These are phyloP conservation scores for Hyaloscypha finlandica DNA, from an alignment of 495 filamentous ascomycete genomes.

Conservation along the genomic window DNA sequence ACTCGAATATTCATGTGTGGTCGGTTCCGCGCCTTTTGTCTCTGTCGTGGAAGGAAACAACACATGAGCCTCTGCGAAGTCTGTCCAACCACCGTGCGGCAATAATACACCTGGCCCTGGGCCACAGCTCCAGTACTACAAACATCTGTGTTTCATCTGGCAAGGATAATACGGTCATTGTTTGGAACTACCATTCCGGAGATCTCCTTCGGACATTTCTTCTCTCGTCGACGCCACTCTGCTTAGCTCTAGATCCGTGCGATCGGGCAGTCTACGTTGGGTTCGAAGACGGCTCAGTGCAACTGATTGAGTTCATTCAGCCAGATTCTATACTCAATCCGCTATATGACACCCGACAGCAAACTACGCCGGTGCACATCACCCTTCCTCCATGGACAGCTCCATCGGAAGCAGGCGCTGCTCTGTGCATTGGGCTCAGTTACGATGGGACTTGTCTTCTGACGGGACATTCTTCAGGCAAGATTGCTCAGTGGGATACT, in stretches of 20 bases:
- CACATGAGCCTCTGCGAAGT: slow-evolving; percentile 61
- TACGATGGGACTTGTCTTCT: slow-evolving; percentile 82
- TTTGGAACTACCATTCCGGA: slow-evolving; percentile 88
- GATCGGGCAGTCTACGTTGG: slow-evolving; percentile 81
- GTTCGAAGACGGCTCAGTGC: slow-evolving; percentile 81
- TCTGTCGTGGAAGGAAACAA: slow-evolving; percentile 51
- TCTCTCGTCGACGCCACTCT: slow-evolving; percentile 69
- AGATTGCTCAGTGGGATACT: slow-evolving; percentile 78
- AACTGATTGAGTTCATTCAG: slow-evolving; percentile 75
- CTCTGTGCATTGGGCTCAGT: slow-evolving; percentile 64
- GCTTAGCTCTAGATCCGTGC: slow-evolving; percentile 76
- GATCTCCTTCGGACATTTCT: slow-evolving; percentile 75
- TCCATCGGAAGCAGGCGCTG: slow-evolving; percentile 60
- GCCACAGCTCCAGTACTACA: slow-evolving; percentile 65
- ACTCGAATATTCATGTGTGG: slow-evolving; percentile 91
- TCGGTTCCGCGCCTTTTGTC: slow-evolving; percentile 71
- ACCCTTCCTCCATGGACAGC: slow-evolving; percentile 60
- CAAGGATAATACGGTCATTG: slow-evolving; percentile 77
- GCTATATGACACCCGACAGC: slow-evolving; percentile 55
- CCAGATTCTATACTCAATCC: slow-evolving; percentile 46
- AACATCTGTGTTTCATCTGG: slow-evolving; percentile 79
- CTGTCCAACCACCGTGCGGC: slow-evolving; percentile 80
- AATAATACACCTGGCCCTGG: slow-evolving; percentile 68
- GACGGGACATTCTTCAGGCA: slow-evolving; percentile 79
- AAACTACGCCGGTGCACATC: slow-evolving; percentile 60